Evolutionary conservation across 225 moss, liverwort and hornwort genomes (phyloP), one percentile per base, ranked within the genome.

Genomic region (Polytrichum formosum): DNA sequence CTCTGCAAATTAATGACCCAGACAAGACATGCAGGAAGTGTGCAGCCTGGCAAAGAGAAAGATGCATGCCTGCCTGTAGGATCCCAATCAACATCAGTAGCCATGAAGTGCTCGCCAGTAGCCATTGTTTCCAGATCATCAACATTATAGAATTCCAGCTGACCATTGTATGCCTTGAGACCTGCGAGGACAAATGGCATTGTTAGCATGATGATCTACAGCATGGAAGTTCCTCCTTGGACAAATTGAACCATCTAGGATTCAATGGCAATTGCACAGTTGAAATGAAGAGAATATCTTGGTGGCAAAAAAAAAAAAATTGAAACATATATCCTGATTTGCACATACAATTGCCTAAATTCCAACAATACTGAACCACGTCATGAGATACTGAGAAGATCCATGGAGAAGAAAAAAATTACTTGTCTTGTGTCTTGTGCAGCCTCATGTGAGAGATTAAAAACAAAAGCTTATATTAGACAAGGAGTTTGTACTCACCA

Each of bases 41-140:
- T 56, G 30, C 7, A 67, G 30, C 6, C 17, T 17, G 26, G 27
- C 25, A 5, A 25, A 6, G 56, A 25, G 23, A 64, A 19, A 31
- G 35, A 19, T 35, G 61, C 80, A 77, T 79, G 82, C 97, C 97
- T 99, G 88, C 98, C 98, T 67, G 98, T 99, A 73, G 98, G 98
- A 76, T 99, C 98, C 98, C 98, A 99, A 69, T 99, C 98, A 30
- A 99, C 91, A 73, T 99, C 98, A 10, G 98, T 99, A 56, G 98
- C 98, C 98, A 99, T 94, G 75, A 99, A 99, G 73, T 99, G 98
- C 82, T 99, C 98, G n/a, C 81, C 98, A 63, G 91, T 99, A 55
- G 98, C 94, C 98, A 99, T 99, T 25, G 94, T 88, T 83, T 99
- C 98, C 73, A 99, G 71, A 67, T 99, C 98, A 53, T 99, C 98